Conservation (phyloP, 164 flowering plant species). For the Aristolochia contorta region DNA sequence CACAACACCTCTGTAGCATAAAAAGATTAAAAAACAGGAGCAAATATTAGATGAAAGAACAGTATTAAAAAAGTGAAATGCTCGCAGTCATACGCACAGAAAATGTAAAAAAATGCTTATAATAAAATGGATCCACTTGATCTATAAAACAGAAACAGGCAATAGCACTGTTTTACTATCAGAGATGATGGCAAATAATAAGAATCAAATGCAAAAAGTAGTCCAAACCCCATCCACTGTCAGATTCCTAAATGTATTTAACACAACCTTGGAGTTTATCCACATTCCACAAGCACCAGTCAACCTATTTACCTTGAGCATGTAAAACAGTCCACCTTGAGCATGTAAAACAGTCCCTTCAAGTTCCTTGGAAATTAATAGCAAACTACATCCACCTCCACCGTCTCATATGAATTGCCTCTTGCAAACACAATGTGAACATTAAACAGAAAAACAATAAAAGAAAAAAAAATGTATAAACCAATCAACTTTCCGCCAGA, state of each 20-base stretch:
- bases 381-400: not conserved
- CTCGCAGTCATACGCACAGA: no score
- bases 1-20: no score
- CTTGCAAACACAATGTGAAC: conserved; percentile 10
- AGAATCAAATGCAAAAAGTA: not conserved
- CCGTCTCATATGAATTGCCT: conserved; percentile 6
- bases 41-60: no score
- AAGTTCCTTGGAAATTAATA: conserved; percentile 4
- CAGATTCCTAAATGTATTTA: not conserved
- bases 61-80: no score
- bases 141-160: no score
- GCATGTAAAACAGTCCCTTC: not conserved
- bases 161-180: not conserved
- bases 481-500: not conserved
- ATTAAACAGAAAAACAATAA: not conserved
- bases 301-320: conserved; percentile 1
- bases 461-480: not conserved
- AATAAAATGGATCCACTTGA: no score
- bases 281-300: not conserved
- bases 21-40: no score
- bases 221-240: not conserved
- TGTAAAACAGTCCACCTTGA: conserved; percentile 1
- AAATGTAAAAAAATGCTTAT: no score
- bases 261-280: not conserved
- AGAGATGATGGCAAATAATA: not conserved